Evolutionary conservation across 371 early-diverging fungal genomes (phyloP).

Genomic region (Dinochytrium kinnereticum): DNA sequence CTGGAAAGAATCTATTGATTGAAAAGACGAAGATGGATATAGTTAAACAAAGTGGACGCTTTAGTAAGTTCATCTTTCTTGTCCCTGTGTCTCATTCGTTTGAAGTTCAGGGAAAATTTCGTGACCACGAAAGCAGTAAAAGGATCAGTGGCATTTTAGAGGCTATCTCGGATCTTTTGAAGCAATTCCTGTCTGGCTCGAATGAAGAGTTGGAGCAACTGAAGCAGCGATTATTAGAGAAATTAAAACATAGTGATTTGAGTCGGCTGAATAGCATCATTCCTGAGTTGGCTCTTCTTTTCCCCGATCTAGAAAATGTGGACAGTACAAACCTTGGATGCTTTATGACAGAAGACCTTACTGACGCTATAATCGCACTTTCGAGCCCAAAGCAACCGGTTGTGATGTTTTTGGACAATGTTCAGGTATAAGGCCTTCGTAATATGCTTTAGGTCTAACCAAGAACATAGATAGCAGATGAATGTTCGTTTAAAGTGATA

Average conservation of each 20-base stretch:
- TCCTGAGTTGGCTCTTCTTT: neutral
- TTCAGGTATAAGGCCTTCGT: slow-evolving; percentile 26
- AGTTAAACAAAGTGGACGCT: slow-evolving; percentile 29
- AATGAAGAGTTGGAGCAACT: slow-evolving; percentile 23
- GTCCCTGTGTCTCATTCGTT: neutral
- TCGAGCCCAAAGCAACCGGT: slow-evolving; percentile 22
- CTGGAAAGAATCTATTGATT: slow-evolving; percentile 45
- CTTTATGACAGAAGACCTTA: neutral
- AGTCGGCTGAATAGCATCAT: neutral
- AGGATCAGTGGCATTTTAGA: slow-evolving; percentile 33
- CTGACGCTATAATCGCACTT: neutral
- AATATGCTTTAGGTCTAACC: neutral
- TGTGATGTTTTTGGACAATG: slow-evolving; percentile 30
- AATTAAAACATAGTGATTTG: neutral
- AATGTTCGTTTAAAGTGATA: neutral
- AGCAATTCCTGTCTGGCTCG: slow-evolving; percentile 34
- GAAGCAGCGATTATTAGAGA: slow-evolving; percentile 23
- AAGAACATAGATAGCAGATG: neutral
- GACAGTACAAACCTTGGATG: neutral
- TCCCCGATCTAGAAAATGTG: neutral
- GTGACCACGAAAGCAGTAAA: slow-evolving; percentile 15
- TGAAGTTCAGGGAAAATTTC: slow-evolving; percentile 21
- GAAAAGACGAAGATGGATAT: slow-evolving; percentile 37
- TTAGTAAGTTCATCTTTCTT: slow-evolving; percentile 34
- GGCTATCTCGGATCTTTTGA: slow-evolving; percentile 32